A percentile compares a stretch with the other conserved stretches of the same genome.
Conservation (phyloP, 495 filamentous ascomycete species). For the Neurospora sp. region DNA sequence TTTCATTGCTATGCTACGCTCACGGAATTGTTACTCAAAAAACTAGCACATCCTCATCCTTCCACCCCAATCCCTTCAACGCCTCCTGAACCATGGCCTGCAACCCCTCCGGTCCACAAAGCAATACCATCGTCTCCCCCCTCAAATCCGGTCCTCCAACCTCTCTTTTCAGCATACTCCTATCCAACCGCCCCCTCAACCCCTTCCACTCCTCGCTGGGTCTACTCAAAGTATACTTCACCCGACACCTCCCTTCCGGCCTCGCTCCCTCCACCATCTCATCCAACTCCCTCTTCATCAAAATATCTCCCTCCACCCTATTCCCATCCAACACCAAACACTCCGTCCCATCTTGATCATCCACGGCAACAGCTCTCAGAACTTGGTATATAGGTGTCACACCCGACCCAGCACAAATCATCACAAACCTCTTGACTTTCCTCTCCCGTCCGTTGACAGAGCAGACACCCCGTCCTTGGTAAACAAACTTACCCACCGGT, state of each 20-base stretch:
- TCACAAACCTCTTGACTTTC: constrained; percentile 58
- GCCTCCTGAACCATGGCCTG: constrained; percentile 57
- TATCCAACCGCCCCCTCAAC: constrained; percentile 56
- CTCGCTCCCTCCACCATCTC: constrained; percentile 39
- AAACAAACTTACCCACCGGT: constrained; percentile 81
- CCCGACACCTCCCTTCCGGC: constrained; percentile 45
- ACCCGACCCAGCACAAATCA: constrained; percentile 85
- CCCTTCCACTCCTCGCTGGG: constrained; percentile 58
- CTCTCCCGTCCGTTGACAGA: constrained; percentile 49
- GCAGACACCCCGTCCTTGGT: constrained; percentile 58
- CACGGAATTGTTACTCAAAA: constrained; percentile 40
- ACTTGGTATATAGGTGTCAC: constrained; percentile 93
- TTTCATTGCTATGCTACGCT: neutral
- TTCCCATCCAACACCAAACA: constrained; percentile 80
- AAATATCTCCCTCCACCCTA: constrained; percentile 68
- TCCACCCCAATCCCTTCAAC: constrained; percentile 64
- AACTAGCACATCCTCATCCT: constrained; percentile 70
- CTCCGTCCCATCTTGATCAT: constrained; percentile 30
- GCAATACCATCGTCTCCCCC: constrained; percentile 54
- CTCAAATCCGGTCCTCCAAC: constrained; percentile 29
- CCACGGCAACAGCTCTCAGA: constrained; percentile 55
- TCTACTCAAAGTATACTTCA: constrained; percentile 67
- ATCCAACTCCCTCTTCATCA: constrained; percentile 71
- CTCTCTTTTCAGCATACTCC: constrained; percentile 51
- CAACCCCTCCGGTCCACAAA: constrained; percentile 76